These are phyloP conservation scores for Ogataea hybrid DNA, from an alignment of 1,139 yeast genomes.

Conservation along the genomic window DNA sequence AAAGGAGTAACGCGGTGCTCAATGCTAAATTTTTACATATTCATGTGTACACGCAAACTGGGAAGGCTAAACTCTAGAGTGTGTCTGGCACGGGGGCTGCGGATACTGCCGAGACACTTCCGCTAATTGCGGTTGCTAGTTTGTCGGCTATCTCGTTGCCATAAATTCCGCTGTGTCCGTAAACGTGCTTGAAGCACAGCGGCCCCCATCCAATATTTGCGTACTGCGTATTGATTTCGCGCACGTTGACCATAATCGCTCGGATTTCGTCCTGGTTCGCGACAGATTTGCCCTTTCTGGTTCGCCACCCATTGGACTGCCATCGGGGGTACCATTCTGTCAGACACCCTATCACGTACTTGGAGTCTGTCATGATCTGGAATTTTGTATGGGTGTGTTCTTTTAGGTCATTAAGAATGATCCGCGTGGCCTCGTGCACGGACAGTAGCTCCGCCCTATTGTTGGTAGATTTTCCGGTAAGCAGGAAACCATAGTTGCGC, in stretches of 20 bases:
- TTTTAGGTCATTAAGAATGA: slow-evolving; percentile 32
- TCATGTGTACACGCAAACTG: neutral
- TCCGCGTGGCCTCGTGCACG: slow-evolving; percentile 50
- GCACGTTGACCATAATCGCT: slow-evolving; percentile 29
- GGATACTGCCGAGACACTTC: neutral
- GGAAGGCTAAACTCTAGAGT: neutral
- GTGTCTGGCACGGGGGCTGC: no score
- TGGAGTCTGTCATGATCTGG: slow-evolving; percentile 49
- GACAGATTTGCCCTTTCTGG: slow-evolving; percentile 43
- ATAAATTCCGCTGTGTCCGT: slow-evolving; percentile 64
- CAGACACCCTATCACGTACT: slow-evolving; percentile 48
- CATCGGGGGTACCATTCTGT: slow-evolving; percentile 53
- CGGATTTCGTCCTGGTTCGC: slow-evolving; percentile 51
- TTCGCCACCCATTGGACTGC: slow-evolving; percentile 54
- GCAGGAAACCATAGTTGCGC: slow-evolving; percentile 53
- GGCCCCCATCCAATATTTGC: slow-evolving; percentile 34
- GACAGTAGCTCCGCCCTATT: slow-evolving; percentile 82
- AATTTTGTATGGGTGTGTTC: slow-evolving; percentile 5
- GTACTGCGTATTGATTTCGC: slow-evolving; percentile 34
- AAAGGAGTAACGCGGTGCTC: neutral
- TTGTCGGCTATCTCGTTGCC: slow-evolving; percentile 82
- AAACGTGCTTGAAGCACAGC: slow-evolving; percentile 49
- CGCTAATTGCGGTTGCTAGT: slow-evolving; percentile 49
- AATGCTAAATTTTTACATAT: neutral
- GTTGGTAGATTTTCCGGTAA: slow-evolving; percentile 59